These are phyloP conservation scores for Avena eriantha DNA, from an alignment of 176 grass and related monocot species.

Conservation along the genomic window DNA sequence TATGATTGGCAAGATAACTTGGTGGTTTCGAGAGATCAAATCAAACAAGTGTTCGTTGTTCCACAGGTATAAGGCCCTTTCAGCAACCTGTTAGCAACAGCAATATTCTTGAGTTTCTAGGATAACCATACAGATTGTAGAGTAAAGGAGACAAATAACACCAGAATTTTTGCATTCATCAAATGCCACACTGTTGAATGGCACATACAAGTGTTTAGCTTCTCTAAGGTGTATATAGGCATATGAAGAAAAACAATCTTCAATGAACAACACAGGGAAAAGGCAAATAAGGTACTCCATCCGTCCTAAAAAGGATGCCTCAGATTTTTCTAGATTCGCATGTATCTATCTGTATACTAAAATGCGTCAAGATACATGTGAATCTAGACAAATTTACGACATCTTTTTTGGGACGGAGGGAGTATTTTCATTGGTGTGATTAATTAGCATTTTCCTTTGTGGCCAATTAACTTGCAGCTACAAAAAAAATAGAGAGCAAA, in stretches of 20 bases:
- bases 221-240: constrained; percentile 13
- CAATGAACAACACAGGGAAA: constrained; percentile 7
- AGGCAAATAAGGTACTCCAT: not conserved
- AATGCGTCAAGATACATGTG: too few relatives aligned
- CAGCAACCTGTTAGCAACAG: constrained; percentile 76
- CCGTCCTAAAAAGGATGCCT: too few relatives aligned
- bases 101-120: constrained; percentile 26
- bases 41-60: constrained; percentile 86
- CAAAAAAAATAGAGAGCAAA: not conserved
- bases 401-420: too few relatives aligned
- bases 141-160: constrained; percentile 10
- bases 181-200: constrained; percentile 9
- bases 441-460: constrained; percentile 25
- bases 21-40: constrained; percentile 78
- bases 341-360: too few relatives aligned
- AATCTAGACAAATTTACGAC: too few relatives aligned
- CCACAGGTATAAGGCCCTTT: constrained; percentile 90
- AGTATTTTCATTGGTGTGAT: constrained; percentile 8
- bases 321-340: too few relatives aligned
- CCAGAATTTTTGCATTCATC: not conserved
- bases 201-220: constrained; percentile 2
- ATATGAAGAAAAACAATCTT: not conserved
- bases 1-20: constrained; percentile 85
- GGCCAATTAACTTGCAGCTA: constrained; percentile 16
- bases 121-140: constrained; percentile 20